Evolutionary conservation across 768 basidiomycete species (phyloP), one percentile per base, ranked within the genome.

Genomic region (Coprinopsis strossmayeri): DNA sequence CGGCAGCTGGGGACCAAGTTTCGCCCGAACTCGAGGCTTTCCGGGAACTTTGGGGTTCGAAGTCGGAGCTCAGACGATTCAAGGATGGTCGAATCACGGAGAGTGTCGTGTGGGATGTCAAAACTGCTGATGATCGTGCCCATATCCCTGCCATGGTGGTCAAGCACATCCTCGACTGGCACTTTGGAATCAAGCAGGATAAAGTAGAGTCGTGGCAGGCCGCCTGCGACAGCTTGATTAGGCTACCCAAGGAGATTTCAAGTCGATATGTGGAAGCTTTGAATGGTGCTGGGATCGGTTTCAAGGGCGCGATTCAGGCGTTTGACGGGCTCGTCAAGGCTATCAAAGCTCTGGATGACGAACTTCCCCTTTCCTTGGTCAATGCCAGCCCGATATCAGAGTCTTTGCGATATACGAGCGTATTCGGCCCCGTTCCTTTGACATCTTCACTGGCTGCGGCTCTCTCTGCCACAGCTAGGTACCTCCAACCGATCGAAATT

Each of bases 41-140:
- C 73, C 80, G 84, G 20, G 76, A 80, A 3, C 70, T 98, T 55
- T 99, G 96, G 96, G 95, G 94, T 0, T 70, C 78, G 32, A 95
- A 92, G 63, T 84, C 93, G 0, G 95, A 98, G 60, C 70, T 97
- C 15, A 78, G 96, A 4, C 79, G 94, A 32, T 99, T 99, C 73
- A 94, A 97, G 64, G 94, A 99, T 57, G 95, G 95, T 1, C 77
- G 85, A 15, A 97, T 98, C 53, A 60, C 78, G 3, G 92, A 97
- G 64, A 91, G 87, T 55, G 91, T 97, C n/a, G 93, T 98, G 2
- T 99, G 96, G 96, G 87, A 96, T 17, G 80, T 91, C 5, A 76
- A 79, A 52, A 84, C 79, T 2, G 74, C 77, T 0, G 91, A 95
- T 45, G 90, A 92, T 52, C 82, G 90, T 23, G 72, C 81, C 0